Percentiles rank a stretch among this genome's conserved stretches.
Conservation (phyloP, 2,329 filamentous ascomycete genomes). For the Pestalotiopsis sp. region DNA sequence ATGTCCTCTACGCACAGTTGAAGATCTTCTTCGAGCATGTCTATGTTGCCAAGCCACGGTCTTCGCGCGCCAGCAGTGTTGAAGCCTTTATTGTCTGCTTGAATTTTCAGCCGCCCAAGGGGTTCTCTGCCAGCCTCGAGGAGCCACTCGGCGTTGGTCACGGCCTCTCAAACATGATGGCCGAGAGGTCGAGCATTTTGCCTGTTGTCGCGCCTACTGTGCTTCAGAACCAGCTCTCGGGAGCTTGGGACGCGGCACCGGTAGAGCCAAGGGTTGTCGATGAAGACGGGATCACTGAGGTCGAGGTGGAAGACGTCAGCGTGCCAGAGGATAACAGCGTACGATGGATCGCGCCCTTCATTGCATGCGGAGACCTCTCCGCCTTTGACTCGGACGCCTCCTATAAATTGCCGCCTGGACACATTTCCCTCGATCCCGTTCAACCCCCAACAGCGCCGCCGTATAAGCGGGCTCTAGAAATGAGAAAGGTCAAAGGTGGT, state of each 20-base stretch:
- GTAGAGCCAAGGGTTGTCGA: constrained; percentile 17
- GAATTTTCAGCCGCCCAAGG: constrained; percentile 77
- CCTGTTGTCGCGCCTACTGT: constrained; percentile 41
- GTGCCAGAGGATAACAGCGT: constrained; percentile 40
- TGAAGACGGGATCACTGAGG: constrained; percentile 42
- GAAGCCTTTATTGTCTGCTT: constrained; percentile 97
- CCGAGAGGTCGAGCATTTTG: constrained; percentile 38
- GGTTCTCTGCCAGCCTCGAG: constrained; percentile 74
- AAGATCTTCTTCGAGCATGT: constrained; percentile 88
- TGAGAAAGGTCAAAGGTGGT: constrained; percentile 74
- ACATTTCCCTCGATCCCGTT: constrained; percentile 85
- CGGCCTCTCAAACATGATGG: constrained; percentile 50
- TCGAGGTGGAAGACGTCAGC: constrained; percentile 49
- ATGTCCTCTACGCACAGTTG: constrained; percentile 89
- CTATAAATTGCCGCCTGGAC: constrained; percentile 82
- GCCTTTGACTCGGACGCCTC: constrained; percentile 95
- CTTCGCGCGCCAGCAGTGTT: constrained; percentile 91
- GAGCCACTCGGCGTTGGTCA: constrained; percentile 69
- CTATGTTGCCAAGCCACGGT: constrained; percentile 88
- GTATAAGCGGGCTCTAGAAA: constrained; percentile 87
- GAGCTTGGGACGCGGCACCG: constrained; percentile 41
- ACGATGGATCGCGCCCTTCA: constrained; percentile 90
- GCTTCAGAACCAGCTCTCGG: constrained; percentile 46
- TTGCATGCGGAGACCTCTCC: constrained; percentile 95
- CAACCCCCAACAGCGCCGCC: constrained; percentile 95